These are phyloP conservation scores for Leptoxyphium fumago DNA, from an alignment of 2,329 filamentous ascomycete species.

Conservation along the genomic window DNA sequence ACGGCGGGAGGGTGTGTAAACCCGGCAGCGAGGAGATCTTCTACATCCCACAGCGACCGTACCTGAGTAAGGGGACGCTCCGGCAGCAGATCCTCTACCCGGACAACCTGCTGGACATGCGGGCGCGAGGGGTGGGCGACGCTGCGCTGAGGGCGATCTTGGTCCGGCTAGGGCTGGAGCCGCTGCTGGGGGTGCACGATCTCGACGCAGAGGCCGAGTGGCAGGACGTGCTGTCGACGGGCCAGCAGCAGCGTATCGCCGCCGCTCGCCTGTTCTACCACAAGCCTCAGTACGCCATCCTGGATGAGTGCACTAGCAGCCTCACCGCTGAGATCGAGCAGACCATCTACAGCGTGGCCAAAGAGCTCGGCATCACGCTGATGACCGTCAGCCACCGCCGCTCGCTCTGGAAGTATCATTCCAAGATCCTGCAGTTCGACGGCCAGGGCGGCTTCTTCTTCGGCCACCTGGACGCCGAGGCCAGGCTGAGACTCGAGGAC, in stretches of 20 bases:
- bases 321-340: constrained; percentile 93
- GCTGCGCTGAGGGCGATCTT: constrained; percentile 65
- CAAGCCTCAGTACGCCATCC: constrained; percentile 77
- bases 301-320: constrained; percentile 90
- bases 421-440: constrained; percentile 88
- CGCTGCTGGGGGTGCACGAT: constrained; percentile 47
- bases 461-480: constrained; percentile 76
- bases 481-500: constrained; percentile 73
- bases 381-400: constrained; percentile 92
- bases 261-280: constrained; percentile 96
- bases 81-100: constrained; percentile 96
- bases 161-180: constrained; percentile 64
- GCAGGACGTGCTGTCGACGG: constrained; percentile 84
- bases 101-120: constrained; percentile 76
- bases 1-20: constrained; percentile 84
- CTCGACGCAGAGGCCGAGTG: constrained; percentile 96
- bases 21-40: constrained; percentile 88
- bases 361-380: constrained; percentile 76
- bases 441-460: constrained; percentile 88
- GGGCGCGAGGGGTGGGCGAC: constrained; percentile 69
- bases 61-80: constrained; percentile 80
- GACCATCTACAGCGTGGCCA: constrained; percentile 94
- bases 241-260: constrained; percentile 86
- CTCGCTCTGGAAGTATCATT: constrained; percentile 94
- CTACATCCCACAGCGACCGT: constrained; percentile 93